A percentile compares a stretch with the other conserved stretches of the same genome.
Evolutionary conservation across 2,329 filamentous ascomycete genomes (phyloP).

Genomic region (Clarireedia paspali): DNA sequence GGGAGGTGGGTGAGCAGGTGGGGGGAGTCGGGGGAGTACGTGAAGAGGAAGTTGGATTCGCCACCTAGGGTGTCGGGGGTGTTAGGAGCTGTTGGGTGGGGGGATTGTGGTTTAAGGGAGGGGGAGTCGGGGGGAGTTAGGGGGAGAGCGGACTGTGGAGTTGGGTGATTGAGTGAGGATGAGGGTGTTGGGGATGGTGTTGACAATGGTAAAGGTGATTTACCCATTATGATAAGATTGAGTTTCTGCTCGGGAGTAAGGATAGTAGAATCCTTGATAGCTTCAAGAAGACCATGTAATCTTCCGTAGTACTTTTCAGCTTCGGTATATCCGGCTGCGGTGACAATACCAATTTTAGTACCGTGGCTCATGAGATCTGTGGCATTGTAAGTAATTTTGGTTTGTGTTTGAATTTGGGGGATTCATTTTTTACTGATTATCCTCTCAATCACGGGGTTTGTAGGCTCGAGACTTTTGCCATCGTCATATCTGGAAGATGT

Average conservation of each 20-base stretch:
- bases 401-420: conserved; percentile 3
- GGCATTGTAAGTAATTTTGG: conserved; percentile 26
- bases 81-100: not conserved
- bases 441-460: conserved; percentile 68
- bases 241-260: conserved; percentile 62
- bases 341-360: conserved; percentile 89
- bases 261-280: conserved; percentile 51
- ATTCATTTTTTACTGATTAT: conserved; percentile 39
- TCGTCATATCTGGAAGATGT: conserved; percentile 53
- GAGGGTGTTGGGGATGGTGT: not conserved
- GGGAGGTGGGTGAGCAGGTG: conserved; percentile 63
- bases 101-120: not conserved
- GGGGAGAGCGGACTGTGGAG: too few species aligned
- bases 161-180: not conserved
- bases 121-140: not conserved
- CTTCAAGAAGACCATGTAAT: conserved; percentile 78
- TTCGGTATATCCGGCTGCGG: conserved; percentile 89
- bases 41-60: conserved; percentile 92
- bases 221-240: conserved; percentile 76
- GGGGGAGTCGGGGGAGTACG: conserved; percentile 57
- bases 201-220: not conserved
- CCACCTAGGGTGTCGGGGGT: conserved; percentile 43
- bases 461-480: conserved; percentile 66
- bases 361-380: conserved; percentile 66
- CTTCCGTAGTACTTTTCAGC: conserved; percentile 80